phyloP scores from a whole-genome alignment of 1,139 yeast genomes.

The Eremothecium sinecaudum region DNA sequence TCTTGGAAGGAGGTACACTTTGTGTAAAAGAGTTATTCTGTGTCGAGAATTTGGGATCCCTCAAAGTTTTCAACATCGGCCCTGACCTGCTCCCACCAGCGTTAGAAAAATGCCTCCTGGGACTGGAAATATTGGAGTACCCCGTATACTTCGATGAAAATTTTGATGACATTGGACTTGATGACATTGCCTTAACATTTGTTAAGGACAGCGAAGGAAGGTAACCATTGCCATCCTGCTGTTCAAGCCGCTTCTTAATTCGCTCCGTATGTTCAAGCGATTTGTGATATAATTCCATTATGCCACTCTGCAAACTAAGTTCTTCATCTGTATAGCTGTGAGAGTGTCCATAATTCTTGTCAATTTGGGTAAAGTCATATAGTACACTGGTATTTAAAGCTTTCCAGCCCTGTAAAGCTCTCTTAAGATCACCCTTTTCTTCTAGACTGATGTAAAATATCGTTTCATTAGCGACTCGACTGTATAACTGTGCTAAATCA shows the following conservation, averaged over 20 bases:
- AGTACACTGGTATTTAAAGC: constrained; percentile 52
- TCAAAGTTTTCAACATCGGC: no score
- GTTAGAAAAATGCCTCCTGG: no score
- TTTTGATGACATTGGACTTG: no score
- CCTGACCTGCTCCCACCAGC: no score
- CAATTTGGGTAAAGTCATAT: constrained; percentile 47
- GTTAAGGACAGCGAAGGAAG: no score
- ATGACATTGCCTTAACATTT: no score
- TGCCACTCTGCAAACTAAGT: constrained; percentile 31
- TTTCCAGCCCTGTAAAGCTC: constrained; percentile 65
- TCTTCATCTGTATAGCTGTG: constrained; percentile 39
- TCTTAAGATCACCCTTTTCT: constrained; percentile 42
- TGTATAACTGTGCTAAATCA: constrained; percentile 51
- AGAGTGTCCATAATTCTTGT: constrained; percentile 34
- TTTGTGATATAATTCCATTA: constrained; percentile 30
- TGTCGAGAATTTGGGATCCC: no score
- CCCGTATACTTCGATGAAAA: no score
- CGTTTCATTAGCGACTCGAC: constrained; percentile 51
- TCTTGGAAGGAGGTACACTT: no score
- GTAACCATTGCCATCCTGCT: constrained; percentile 5
- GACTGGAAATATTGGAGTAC: no score
- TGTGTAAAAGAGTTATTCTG: no score
- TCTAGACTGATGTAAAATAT: constrained; percentile 50
- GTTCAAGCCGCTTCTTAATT: constrained; percentile 22
- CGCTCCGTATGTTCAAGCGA: constrained; percentile 34